These are phyloP conservation scores for Kazachstania viticola DNA, from an alignment of 805 yeast species.

Conservation along the genomic window DNA sequence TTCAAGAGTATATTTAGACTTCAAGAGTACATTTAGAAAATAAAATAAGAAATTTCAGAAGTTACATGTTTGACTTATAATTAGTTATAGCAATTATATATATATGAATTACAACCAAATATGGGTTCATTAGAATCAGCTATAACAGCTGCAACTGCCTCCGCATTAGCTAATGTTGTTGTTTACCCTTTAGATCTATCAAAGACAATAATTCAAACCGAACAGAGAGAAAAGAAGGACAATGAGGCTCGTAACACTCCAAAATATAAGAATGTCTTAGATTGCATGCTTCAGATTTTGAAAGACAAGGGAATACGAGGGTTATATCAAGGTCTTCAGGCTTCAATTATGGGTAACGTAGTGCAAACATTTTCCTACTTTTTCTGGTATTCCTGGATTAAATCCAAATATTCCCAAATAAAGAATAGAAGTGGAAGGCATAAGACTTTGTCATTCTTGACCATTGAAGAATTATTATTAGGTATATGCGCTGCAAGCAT, in stretches of 20 bases:
- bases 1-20: neutral
- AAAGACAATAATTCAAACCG: slow-evolving; percentile 69
- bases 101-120: neutral
- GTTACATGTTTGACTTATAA: neutral
- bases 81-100: neutral
- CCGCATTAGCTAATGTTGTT: slow-evolving; percentile 63
- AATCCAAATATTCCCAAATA: slow-evolving; percentile 39
- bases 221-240: slow-evolving; percentile 22
- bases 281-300: slow-evolving; percentile 50
- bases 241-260: slow-evolving; percentile 2
- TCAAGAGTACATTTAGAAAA: neutral
- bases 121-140: slow-evolving; percentile 61
- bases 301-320: slow-evolving; percentile 50
- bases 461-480: slow-evolving; percentile 55
- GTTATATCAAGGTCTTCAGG: slow-evolving; percentile 59
- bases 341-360: slow-evolving; percentile 59
- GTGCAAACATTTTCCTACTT: slow-evolving; percentile 74
- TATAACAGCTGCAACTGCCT: slow-evolving; percentile 71
- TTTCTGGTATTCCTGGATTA: slow-evolving; percentile 74
- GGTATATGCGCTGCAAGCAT: slow-evolving; percentile 78
- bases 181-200: slow-evolving; percentile 76
- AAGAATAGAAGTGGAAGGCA: slow-evolving; percentile 17
- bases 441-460: slow-evolving; percentile 17
- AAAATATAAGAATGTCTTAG: slow-evolving; percentile 45
- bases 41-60: neutral